Base-by-base conservation (phyloP, 345 rosid genomes). In the Populus pruinosa region DNA sequence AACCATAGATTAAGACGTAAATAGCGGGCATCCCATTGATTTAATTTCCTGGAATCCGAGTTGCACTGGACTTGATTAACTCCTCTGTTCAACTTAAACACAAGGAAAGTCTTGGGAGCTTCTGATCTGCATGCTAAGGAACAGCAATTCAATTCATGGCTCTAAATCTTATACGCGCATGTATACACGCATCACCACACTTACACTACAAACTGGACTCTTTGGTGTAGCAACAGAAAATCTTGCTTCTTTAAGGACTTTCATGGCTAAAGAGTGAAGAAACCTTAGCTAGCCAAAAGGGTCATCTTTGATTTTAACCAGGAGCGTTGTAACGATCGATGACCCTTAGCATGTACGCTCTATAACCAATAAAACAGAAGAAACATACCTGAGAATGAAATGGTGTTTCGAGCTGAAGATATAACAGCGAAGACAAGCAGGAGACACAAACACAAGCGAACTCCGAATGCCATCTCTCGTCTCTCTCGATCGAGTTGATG, bases 401-500 rank as follows among this genome's bases (percentile, higher is more conserved):
- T 36, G 53, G 43, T 73, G 83, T 43, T 68, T 10, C 92, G 85
- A 77, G 89, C 84, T 20, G 89, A 83, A 70, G 88, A 82, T n/a
- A 73, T 8, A 0, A 82, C 4, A 67, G 85, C 85, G 76, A 83
- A 23, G 72, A 78, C 25, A n/a, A 84, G 67, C 68, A 86, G 69
- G 63, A 89, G 62, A 67, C 77, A 85, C 31, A 87, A 21, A 55
- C 84, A 75, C 0, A 81, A 13, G 23, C 49, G 72, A 31, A 39
- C 50, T 71, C 81, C 78, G 29, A n/a, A 68, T 71, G 84, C 84
- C 93, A 88, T 86, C 64, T 9, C 66, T 27, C 39, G 16, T 67
- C n/a, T 29, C 41, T 44, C 4, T 39, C 53, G 8, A 18, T 6
- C 14, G 33, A 4, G 36, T n/a, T 8, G 50, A 39, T 61, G 31